Conservation (phyloP, 2,329 filamentous ascomycete species). For the Aspergillus intermedius region DNA sequence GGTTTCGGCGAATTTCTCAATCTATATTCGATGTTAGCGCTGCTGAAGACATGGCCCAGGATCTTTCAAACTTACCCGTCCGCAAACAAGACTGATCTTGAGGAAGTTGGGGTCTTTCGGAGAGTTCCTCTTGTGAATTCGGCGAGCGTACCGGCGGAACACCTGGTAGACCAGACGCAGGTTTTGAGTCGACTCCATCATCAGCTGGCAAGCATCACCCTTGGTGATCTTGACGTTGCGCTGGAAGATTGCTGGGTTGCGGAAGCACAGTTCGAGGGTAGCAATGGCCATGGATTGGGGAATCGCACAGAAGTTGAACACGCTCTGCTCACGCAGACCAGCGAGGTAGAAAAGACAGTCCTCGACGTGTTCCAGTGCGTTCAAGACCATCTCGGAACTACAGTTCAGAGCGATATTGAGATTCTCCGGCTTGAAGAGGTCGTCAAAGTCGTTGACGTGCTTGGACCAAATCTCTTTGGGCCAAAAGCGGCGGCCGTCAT, state of each 20-base stretch:
- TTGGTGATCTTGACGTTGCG: constrained; percentile 95
- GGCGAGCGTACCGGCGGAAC: constrained; percentile 69
- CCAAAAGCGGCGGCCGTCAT: constrained; percentile 87
- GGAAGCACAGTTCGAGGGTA: constrained; percentile 84
- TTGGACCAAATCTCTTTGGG: constrained; percentile 96
- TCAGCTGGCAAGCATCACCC: constrained; percentile 82
- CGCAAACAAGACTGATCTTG: constrained; percentile 84
- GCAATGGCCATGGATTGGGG: constrained; percentile 97
- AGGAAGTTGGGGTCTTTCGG: constrained; percentile 88
- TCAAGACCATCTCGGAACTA: constrained; percentile 89
- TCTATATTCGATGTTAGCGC: constrained; percentile 43
- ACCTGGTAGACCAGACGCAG: constrained; percentile 71
- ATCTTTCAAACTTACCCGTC: constrained; percentile 54
- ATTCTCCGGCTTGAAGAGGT: constrained; percentile 79
- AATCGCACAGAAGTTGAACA: constrained; percentile 98
- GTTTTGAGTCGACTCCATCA: constrained; percentile 91
- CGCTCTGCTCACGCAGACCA: constrained; percentile 86
- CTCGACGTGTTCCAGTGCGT: constrained; percentile 77
- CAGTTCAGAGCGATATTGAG: constrained; percentile 72
- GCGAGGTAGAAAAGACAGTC: constrained; percentile 98
- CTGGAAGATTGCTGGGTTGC: constrained; percentile 79
- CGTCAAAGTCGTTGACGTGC: constrained; percentile 81
- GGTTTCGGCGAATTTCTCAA: constrained; percentile 91
- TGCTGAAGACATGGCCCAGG: not conserved
- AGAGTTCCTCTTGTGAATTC: constrained; percentile 89